Evolutionary conservation across 1,284 basidiomycete species (phyloP).

Genomic region (Naganishia sp.): DNA sequence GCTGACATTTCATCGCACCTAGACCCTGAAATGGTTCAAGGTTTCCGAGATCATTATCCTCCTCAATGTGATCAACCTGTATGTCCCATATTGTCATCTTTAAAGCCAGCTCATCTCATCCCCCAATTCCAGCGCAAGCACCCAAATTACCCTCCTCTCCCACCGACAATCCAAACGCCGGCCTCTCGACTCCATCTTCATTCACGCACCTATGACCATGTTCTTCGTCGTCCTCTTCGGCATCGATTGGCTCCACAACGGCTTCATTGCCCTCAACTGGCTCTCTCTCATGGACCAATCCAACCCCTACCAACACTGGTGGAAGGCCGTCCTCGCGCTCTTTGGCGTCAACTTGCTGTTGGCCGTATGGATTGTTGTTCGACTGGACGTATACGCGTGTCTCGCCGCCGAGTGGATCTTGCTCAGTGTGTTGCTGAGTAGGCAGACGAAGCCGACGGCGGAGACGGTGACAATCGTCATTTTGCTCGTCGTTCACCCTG

Average conservation of each 20-base stretch:
- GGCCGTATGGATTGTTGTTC: slow-evolving; percentile 46
- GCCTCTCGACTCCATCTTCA: slow-evolving; percentile 57
- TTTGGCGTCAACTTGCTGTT: slow-evolving; percentile 45
- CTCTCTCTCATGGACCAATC: slow-evolving; percentile 43
- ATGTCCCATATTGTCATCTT: slow-evolving; percentile 23
- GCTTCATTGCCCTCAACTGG: slow-evolving; percentile 57
- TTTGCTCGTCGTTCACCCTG: slow-evolving; percentile 51
- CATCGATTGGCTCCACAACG: slow-evolving; percentile 56
- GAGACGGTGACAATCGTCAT: slow-evolving; percentile 48
- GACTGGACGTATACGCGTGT: slow-evolving; percentile 44
- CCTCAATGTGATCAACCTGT: slow-evolving; percentile 51
- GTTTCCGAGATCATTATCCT: slow-evolving; percentile 49
- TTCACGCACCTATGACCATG: slow-evolving; percentile 57
- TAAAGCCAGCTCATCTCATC: slow-evolving; percentile 1
- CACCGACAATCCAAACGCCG: slow-evolving; percentile 49
- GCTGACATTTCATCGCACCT: slow-evolving; percentile 1
- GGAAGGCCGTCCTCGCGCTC: slow-evolving; percentile 47
- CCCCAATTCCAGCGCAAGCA: slow-evolving; percentile 42
- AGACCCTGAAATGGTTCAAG: slow-evolving; percentile 52
- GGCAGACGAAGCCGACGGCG: slow-evolving; percentile 42
- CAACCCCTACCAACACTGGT: slow-evolving; percentile 43
- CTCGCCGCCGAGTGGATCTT: slow-evolving; percentile 48
- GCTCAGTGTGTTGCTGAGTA: slow-evolving; percentile 49
- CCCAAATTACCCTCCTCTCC: slow-evolving; percentile 48
- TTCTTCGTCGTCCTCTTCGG: slow-evolving; percentile 56